These are phyloP conservation scores for Ophiocordyceps robertsii DNA, from an alignment of 2,329 filamentous ascomycete species.

Conservation along the genomic window DNA sequence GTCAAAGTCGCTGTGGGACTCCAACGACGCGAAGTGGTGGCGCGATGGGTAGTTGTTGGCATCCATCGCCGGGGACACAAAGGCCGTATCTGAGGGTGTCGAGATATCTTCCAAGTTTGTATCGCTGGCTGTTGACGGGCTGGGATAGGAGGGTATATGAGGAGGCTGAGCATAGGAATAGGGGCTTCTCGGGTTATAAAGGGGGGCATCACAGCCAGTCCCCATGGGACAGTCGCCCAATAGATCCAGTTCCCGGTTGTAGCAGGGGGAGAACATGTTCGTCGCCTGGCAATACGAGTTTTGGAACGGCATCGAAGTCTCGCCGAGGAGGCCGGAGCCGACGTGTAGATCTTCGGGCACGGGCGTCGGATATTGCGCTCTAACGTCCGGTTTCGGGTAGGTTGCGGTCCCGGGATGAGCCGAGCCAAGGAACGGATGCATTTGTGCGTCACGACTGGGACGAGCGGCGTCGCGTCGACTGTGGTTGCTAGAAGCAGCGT, in stretches of 20 bases:
- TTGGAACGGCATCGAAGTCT: neutral
- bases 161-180: neutral
- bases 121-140: conserved; percentile 4
- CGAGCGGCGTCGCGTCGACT: no score
- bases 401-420: neutral
- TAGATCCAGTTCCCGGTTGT: neutral
- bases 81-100: neutral
- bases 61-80: neutral
- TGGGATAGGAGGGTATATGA: neutral
- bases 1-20: neutral
- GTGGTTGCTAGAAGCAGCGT: no score
- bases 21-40: neutral
- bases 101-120: neutral
- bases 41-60: neutral
- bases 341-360: neutral
- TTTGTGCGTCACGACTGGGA: neutral
- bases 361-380: neutral
- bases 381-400: neutral
- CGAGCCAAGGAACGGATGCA: neutral
- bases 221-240: neutral
- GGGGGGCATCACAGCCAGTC: neutral
- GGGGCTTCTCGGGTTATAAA: conserved; percentile 1
- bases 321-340: neutral
- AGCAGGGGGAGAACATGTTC: neutral
- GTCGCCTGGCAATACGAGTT: neutral